Evolutionary conservation across 2,329 filamentous ascomycete species (phyloP), one percentile per base, ranked within the genome.

Genomic region (Penicillium griseofulvum): DNA sequence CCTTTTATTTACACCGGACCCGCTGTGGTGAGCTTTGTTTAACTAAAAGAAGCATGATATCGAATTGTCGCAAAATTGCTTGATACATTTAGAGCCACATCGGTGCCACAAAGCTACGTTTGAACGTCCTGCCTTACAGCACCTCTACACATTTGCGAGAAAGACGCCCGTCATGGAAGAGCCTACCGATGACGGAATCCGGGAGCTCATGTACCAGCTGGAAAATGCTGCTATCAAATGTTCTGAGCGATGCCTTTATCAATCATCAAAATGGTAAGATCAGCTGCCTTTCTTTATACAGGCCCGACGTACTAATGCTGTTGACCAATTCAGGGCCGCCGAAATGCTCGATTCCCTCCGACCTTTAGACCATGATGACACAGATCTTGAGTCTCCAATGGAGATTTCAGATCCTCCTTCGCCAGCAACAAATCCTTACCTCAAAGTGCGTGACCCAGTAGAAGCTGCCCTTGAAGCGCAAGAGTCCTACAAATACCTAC

Each of bases 231-330:
- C 94, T 3, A 82, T 94, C 24, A 91, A 91, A 70, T 97, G 92
- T 77, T 96, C 91, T 1, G 94, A 99, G 71, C 82, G 94, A 72
- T 96, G 94, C 73, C 83, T 99, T 12, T 97, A 97, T 69, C 92
- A 97, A 68, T 94, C 93, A 7, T 88, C 94, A 28, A 97, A 97
- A 85, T 99, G 94, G 94, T 96, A 65, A 24, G 17, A 7, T 5
- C 16, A 22, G n/a, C 14, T 22, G 22, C 22, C 22, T 26, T 14
- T 16, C n/a, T 38, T 29, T 10, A 16, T 17, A 14, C 4, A 28
- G 19, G 4, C 10, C 11, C 29, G 42, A 29, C 9, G 11, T 48
- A 52, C 61, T 70, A 29, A 66, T 44, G 42, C 29, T 14, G 33
- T 28, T 45, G 43, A 22, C 41, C 14, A 36, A 36, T 59, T 37